Evolutionary conservation across 345 rosid species (phyloP).

Genomic region (Salix koriyanagi): DNA sequence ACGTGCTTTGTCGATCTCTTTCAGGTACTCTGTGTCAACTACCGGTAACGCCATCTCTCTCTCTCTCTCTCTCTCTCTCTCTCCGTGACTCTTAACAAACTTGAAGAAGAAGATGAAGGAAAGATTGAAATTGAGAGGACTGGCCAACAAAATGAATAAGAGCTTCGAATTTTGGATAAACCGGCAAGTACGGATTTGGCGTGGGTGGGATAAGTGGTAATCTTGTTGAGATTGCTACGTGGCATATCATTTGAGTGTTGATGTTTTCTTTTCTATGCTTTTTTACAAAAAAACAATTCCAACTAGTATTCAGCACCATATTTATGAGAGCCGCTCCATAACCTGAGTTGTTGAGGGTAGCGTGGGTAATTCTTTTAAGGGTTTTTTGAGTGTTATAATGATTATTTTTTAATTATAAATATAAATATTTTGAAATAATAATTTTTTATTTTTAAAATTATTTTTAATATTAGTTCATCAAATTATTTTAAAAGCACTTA

Average conservation of each 20-base stretch:
- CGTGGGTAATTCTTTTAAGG: no score
- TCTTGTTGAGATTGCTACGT: not conserved
- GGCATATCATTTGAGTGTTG: not conserved
- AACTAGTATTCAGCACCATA: no score
- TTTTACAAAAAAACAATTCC: not conserved
- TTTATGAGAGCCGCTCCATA: no score
- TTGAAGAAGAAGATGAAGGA: not conserved
- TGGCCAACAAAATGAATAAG: not conserved
- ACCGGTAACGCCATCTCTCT: constrained; percentile 62
- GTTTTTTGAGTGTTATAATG: no score
- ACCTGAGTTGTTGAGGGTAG: no score
- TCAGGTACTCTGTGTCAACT: constrained; percentile 75
- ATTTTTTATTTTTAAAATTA: no score
- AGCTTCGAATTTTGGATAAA: not conserved
- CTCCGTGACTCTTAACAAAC: not conserved
- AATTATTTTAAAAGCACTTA: no score
- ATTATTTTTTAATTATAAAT: no score
- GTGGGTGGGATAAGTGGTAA: not conserved
- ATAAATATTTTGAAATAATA: no score
- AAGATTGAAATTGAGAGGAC: not conserved
- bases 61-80: not conserved
- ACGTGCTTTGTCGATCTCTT: constrained; percentile 83
- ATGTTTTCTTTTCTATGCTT: not conserved
- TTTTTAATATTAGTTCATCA: no score
- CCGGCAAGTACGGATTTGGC: not conserved